Evolutionary conservation across 805 yeast species (phyloP), one percentile per base, ranked within the genome.

Genomic region (Candida nitratophila): DNA sequence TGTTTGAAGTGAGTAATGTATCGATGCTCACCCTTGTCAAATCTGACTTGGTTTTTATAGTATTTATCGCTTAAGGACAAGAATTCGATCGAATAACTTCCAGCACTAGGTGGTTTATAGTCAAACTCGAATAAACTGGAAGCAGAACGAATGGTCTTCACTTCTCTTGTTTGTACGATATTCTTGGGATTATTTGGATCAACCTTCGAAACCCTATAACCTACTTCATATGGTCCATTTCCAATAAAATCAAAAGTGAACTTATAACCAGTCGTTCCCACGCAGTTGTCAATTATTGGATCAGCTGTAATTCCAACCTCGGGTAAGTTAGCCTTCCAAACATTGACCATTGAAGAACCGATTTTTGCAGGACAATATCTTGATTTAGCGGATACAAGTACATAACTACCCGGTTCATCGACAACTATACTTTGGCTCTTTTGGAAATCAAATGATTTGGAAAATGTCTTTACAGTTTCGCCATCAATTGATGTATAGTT

Each of bases 221-320:
- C 74, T 21, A 88, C 71, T 44, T 72, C 73, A 65, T 84, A 93
- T 1, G 98, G 97, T 0, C 96, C 85, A 26, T 81, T 76, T 16
- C 99, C 98, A 5, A 73, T 63, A 46, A 90, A 70, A 41, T 82
- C 86, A 48, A 87, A 88, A 29, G 73, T 70, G 47, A 89, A 79
- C 21, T 69, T 68, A 52, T 71, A 77, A 0, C 97, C 99, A 9
- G 88, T 81, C 38, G 89, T 87, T 0, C 99, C 99, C 27, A 93
- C 85, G 66, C 99, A 93, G 40, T 83, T 77, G 55, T 91, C 98
- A 22, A 79, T 69, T 2, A 91, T 78, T 3, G 91, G 79, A 14
- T 68, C 68, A 1, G 88, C 78, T 2, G 51, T 38, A 15, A 77
- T 69, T 2, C 57, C 56, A 17, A 73, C 65, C 1, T 73, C 70